A percentile compares a stretch with the other conserved stretches of the same genome.
Conservation (phyloP, 2,329 filamentous ascomycete genomes). For the Colletotrichum sp. region DNA sequence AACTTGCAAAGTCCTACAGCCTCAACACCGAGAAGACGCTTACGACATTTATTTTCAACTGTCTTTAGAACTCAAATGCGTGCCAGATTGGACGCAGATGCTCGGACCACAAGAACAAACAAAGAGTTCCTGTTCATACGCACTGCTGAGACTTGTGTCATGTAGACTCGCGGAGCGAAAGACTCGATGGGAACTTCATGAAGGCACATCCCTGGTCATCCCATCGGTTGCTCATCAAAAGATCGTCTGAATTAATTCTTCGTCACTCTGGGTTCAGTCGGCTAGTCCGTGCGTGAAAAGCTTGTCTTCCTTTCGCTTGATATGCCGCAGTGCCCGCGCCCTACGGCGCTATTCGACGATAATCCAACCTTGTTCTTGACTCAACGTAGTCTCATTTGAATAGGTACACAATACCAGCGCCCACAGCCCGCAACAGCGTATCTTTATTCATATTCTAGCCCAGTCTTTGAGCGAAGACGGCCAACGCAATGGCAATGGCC, state of each 20-base stretch:
- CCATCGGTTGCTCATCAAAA: not conserved
- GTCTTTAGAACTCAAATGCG: not conserved
- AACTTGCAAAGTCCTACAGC: not conserved
- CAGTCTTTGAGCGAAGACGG: not conserved
- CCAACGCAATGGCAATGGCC: not conserved
- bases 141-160: not conserved
- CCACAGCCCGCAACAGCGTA: too few species aligned
- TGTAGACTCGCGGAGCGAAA: not conserved
- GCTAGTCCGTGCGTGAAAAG: not conserved
- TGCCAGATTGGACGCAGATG: not conserved
- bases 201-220: not conserved
- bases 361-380: not conserved
- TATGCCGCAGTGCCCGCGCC: not conserved
- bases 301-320: not conserved
- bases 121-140: too few species aligned
- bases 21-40: not conserved
- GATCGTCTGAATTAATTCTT: not conserved
- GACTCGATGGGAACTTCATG: fast-evolving
- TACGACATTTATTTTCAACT: not conserved
- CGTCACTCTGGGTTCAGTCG: fast-evolving
- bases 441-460: not conserved
- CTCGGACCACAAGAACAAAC: not conserved
- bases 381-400: not conserved
- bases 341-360: not conserved
- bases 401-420: fast-evolving